phyloP scores from a whole-genome alignment of 2,329 filamentous ascomycete genomes.

The Apiospora arundinis region DNA sequence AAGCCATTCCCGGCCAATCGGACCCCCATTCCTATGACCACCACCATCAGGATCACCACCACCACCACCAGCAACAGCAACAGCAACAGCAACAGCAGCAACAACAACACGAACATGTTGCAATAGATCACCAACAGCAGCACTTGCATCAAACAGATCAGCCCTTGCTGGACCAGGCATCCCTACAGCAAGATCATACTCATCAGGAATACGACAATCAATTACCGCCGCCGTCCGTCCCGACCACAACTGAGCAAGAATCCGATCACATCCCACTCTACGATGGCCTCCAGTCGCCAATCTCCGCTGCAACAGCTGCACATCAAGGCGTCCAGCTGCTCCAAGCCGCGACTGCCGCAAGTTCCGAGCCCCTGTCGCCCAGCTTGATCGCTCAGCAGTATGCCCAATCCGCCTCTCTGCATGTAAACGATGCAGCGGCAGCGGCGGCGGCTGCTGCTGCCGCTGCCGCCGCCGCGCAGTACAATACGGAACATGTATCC shows the following conservation, averaged over 20 bases:
- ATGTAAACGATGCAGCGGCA: constrained; percentile 34
- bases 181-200: background rate
- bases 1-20: background rate
- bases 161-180: background rate
- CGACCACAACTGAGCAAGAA: background rate
- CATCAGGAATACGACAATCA: constrained; percentile 14
- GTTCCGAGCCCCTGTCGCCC: constrained; percentile 20
- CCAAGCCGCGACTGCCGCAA: constrained; percentile 25
- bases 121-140: background rate
- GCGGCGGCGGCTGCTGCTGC: constrained; percentile 21
- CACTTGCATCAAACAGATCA: background rate
- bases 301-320: constrained; percentile 19
- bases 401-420: constrained; percentile 41
- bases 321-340: constrained; percentile 21
- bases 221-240: constrained; percentile 4
- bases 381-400: constrained; percentile 39
- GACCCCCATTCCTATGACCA: background rate
- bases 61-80: no score
- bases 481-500: background rate
- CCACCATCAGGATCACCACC: no score
- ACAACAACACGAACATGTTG: background rate
- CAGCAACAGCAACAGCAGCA: background rate
- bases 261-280: constrained; percentile 23
- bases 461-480: background rate
- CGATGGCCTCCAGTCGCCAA: constrained; percentile 22